Base-by-base conservation (phyloP, 1,139 yeast genomes). In the Hyphopichia wangnamkhiaoensis region DNA sequence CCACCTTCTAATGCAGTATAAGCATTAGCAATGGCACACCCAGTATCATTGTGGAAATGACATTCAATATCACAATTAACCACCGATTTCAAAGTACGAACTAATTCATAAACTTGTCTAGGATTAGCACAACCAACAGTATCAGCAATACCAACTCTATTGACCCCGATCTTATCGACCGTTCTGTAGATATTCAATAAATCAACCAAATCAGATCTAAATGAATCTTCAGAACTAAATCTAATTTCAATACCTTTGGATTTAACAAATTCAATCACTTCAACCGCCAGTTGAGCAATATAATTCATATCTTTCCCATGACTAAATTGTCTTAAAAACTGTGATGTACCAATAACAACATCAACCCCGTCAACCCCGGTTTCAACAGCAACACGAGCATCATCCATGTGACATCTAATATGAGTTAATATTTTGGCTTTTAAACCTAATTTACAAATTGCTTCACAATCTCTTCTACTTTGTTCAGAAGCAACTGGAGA, bases 101-200 rank as follows among this genome's bases (percentile, higher is more conserved):
- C 95, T 58, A 93, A 80, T 71, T 93, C 98, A 65, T 91, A 93
- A 43, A 93, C 98, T 71, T 93, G 98, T 74, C 98, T 84, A 58
- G 98, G 98, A 74, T 91, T 93, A 47, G 98, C 98, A 65, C 98
- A 88, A 37, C 98, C 98, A 46, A 93, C 98, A 35, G 98, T 93
- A 68, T 93, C 98, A 47, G 98, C 98, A 71, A 93, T 93, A 76
- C 98, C 98, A 40, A 93, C 97, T 71, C 98, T 84, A 76, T 93
- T 90, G 42, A 93, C 98, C 58, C 98, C 98, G 54, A 93, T 90
- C 76, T 90, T 88, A 74, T 88, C 95, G 47, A 93, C 98, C 24
- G 98, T 90, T 69, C 93, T 86, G 75, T 93, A 93, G 56, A 93
- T 93, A 74, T 93, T 91, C 55, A 93, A 79, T 61, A 93, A 76